Evolutionary conservation across 768 basidiomycete species (phyloP).

Genomic region (Collybiopsis confluens): DNA sequence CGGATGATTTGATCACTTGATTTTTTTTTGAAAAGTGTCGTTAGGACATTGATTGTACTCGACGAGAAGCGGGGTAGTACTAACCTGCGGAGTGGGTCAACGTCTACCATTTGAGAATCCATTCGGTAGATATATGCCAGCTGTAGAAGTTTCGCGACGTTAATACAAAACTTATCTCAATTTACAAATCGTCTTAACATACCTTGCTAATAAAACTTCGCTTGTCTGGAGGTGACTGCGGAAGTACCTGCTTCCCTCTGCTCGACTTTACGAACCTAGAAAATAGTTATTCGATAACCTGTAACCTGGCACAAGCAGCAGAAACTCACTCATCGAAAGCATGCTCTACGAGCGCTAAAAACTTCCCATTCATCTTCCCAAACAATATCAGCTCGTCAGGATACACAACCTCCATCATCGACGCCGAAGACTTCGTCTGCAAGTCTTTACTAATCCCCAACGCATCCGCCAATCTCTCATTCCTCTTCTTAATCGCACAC

Average conservation of each 20-base stretch:
- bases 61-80: slow-evolving; percentile 9
- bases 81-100: slow-evolving; percentile 77
- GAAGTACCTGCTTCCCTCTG: slow-evolving; percentile 67
- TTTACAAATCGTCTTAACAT: slow-evolving; percentile 23
- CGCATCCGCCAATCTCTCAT: slow-evolving; percentile 85
- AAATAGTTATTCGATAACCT: no score
- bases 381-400: slow-evolving; percentile 58
- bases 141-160: slow-evolving; percentile 32
- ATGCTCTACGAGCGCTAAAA: slow-evolving; percentile 72
- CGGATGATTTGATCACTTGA: slow-evolving; percentile 75
- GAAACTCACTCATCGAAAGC: slow-evolving; percentile 72
- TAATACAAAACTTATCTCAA: background rate
- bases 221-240: slow-evolving; percentile 75
- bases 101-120: slow-evolving; percentile 84
- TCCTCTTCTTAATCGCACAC: slow-evolving; percentile 81
- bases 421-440: no score
- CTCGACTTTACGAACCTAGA: slow-evolving; percentile 65
- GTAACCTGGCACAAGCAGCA: slow-evolving; percentile 5
- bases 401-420: slow-evolving; percentile 30
- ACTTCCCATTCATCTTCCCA: slow-evolving; percentile 58
- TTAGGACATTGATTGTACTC: background rate
- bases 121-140: slow-evolving; percentile 79
- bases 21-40: background rate
- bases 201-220: slow-evolving; percentile 83
- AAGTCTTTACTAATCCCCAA: slow-evolving; percentile 71